These are phyloP conservation scores for Aschersonia sp. DNA, from an alignment of 2,329 filamentous ascomycete species.

Conservation along the genomic window DNA sequence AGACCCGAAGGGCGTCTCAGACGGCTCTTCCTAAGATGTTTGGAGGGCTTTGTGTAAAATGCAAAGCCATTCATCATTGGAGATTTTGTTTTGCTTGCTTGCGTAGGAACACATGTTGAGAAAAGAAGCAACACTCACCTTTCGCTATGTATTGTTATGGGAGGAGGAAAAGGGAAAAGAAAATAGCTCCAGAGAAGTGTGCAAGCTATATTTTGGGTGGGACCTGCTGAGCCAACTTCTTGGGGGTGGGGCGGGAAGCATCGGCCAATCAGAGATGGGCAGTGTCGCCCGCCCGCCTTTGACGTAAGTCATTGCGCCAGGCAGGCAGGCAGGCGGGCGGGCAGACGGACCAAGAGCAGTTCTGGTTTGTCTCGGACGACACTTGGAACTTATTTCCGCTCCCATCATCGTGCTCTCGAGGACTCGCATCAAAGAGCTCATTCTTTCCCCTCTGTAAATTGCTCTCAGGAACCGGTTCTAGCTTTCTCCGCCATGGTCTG, in stretches of 20 bases:
- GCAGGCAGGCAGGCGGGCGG: too few species aligned
- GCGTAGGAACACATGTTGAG: too few species aligned
- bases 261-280: neutral
- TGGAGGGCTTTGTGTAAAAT: conserved; percentile 20
- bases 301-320: neutral
- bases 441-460: neutral
- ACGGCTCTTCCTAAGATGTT: conserved; percentile 29
- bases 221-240: too few species aligned
- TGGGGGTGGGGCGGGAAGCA: neutral
- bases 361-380: too few species aligned
- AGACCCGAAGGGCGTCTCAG: conserved; percentile 21
- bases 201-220: too few species aligned
- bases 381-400: too few species aligned
- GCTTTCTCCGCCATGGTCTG: conserved; percentile 37
- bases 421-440: neutral
- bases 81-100: conserved; percentile 2
- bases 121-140: too few species aligned
- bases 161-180: neutral
- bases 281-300: neutral
- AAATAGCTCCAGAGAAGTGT: neutral
- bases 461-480: neutral
- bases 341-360: too few species aligned
- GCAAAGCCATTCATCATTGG: conserved; percentile 22
- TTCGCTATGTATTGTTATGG: neutral
- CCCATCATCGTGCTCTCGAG: too few species aligned